Percentiles rank a stretch among this genome's conserved stretches.
Conservation (phyloP, 1,284 basidiomycete species). For the Heterobasidion irregulare region DNA sequence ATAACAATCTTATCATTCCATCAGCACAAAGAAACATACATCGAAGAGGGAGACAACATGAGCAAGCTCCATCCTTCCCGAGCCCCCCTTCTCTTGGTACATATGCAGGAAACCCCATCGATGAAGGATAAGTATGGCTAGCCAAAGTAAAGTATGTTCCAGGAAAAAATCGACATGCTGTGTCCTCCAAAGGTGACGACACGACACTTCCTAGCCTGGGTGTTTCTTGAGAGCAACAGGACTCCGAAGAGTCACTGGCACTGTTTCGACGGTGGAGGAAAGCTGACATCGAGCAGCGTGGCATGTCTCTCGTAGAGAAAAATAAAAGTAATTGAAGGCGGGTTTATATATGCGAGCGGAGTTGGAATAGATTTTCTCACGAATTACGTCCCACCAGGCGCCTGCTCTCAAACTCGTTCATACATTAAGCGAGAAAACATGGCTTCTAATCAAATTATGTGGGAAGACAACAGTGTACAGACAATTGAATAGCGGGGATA, state of each 20-base stretch:
- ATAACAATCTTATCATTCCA: too few relatives aligned
- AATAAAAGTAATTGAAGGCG: slow-evolving; percentile 2
- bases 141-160: slow-evolving; percentile 18
- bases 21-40: too few relatives aligned
- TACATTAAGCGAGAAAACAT: too few relatives aligned
- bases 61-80: too few relatives aligned
- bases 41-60: too few relatives aligned
- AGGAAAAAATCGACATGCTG: slow-evolving; percentile 33
- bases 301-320: slow-evolving; percentile 27
- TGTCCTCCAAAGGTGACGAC: slow-evolving; percentile 22
- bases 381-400: neutral
- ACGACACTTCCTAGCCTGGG: slow-evolving; percentile 35
- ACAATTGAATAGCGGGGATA: too few relatives aligned
- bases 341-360: slow-evolving; percentile 15
- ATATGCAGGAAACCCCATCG: too few relatives aligned
- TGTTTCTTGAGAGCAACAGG: slow-evolving; percentile 29
- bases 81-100: too few relatives aligned
- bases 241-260: slow-evolving; percentile 30
- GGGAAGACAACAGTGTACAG: too few relatives aligned
- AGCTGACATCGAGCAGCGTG: slow-evolving; percentile 31
- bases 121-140: too few relatives aligned
- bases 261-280: slow-evolving; percentile 28
- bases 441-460: too few relatives aligned
- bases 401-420: neutral
- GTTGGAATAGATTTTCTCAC: neutral